Evolutionary conservation across 495 filamentous ascomycete species (phyloP), one percentile per base, ranked within the genome.

Genomic region (Penicillium ucsense): DNA sequence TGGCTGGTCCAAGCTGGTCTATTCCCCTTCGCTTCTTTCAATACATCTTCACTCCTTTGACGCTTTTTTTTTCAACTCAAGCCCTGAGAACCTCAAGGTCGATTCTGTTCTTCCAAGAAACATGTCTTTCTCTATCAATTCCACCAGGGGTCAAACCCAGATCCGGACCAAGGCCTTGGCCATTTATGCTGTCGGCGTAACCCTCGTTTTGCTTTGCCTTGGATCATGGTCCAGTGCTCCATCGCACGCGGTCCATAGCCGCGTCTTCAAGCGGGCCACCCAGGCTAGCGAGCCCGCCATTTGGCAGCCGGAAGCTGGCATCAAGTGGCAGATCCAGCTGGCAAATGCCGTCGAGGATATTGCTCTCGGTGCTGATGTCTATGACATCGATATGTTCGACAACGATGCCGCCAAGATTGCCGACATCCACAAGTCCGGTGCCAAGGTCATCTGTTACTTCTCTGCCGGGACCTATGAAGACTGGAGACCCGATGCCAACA

Each of bases 381-480:
- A 74, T 62, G 79, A 83, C 60, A 76, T 83, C 44, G 81, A 85
- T 46, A 69, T 85, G 6, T 81, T 81, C 65, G 61, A 68, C 44
- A 83, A 75, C 45, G 38, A 57, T 12, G 57, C 58, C 2, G 53
- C 61, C 11, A 69, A 57, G 3, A 80, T 83, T 43, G 46, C 62
- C 3, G 47, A 57, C 0, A 64, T 85, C 1, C 76, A 83, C 40
- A 35, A 36, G 2, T 48, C 59, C 30, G 67, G 67, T 8, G 68
- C 76, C 42, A 80, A 73, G 38, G 77, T 85, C 12, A 83, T 87
- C 45, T 88, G 84, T 68, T 88, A 87, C 57, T 87, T 86, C 66
- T 79, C 75, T 7, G 84, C 82, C 2, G 84, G 84, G 6, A 78
- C 72, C 30, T 84, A 74, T 46, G 80, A 84, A 61, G 56, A 75